Conservation (phyloP, 2,329 filamentous ascomycete species). For the Polychaeton citri region DNA sequence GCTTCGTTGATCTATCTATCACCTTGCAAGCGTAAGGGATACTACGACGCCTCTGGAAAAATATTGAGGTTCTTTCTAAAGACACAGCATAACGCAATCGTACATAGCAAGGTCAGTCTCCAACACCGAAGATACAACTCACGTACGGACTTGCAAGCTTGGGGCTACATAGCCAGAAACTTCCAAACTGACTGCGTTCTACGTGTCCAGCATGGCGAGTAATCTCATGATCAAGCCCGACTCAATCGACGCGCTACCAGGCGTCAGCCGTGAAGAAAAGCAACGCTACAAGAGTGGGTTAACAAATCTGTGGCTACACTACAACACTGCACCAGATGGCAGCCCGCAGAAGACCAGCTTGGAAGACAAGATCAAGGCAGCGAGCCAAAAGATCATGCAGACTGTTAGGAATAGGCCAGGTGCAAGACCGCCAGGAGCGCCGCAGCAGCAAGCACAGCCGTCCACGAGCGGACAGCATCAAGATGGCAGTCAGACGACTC, state of each 20-base stretch:
- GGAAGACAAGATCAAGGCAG: slow-evolving; percentile 35
- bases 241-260: slow-evolving; percentile 39
- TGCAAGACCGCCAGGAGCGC: slow-evolving; percentile 4
- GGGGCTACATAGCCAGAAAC: too few species aligned
- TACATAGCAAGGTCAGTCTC: too few species aligned
- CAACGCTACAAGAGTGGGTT: slow-evolving; percentile 41
- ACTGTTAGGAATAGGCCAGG: slow-evolving; percentile 7
- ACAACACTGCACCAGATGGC: slow-evolving; percentile 35
- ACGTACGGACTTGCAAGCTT: too few species aligned
- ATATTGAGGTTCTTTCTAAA: too few species aligned
- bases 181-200: too few species aligned
- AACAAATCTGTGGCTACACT: slow-evolving; percentile 39
- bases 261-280: slow-evolving; percentile 42
- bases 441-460: slow-evolving; percentile 11
- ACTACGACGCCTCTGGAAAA: too few species aligned
- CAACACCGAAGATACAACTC: too few species aligned
- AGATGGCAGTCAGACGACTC: slow-evolving; percentile 6
- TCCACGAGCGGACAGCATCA: slow-evolving; percentile 2
- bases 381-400: slow-evolving; percentile 33
- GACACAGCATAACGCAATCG: too few species aligned
- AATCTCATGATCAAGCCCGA: slow-evolving; percentile 32
- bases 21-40: too few species aligned
- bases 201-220: background rate
- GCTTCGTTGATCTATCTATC: too few species aligned
- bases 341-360: slow-evolving; percentile 23